These are phyloP conservation scores for Ophiostoma angusticollis DNA, from an alignment of 2,329 filamentous ascomycete species.

Conservation along the genomic window DNA sequence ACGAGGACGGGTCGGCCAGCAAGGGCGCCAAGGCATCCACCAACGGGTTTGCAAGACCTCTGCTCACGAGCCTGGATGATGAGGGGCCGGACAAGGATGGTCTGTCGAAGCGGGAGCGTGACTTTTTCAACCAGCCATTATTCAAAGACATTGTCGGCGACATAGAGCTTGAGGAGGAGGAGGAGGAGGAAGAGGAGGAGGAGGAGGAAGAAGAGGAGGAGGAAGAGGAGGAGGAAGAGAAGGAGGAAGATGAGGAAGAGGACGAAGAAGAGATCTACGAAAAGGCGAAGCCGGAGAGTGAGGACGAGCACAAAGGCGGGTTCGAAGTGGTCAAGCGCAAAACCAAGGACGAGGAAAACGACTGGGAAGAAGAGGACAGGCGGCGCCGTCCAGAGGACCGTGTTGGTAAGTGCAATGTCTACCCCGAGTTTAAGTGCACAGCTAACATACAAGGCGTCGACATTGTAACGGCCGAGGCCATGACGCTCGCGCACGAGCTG, in stretches of 20 bases:
- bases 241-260: constrained; percentile 5
- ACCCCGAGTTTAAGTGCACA: too few species aligned
- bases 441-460: constrained; percentile 57
- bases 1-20: constrained; percentile 29
- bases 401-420: constrained; percentile 43
- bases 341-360: constrained; percentile 22
- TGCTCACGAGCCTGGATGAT: constrained; percentile 51
- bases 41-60: constrained; percentile 23
- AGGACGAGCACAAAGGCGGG: constrained; percentile 24
- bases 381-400: constrained; percentile 48
- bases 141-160: constrained; percentile 71
- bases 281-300: constrained; percentile 18
- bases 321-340: constrained; percentile 49
- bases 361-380: constrained; percentile 56
- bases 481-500: constrained; percentile 89
- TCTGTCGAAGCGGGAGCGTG: constrained; percentile 71
- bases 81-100: constrained; percentile 37
- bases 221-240: constrained; percentile 3
- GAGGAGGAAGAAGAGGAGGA: not conserved
- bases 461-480: constrained; percentile 98
- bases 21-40: not conserved
- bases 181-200: constrained; percentile 23
- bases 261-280: constrained; percentile 1
- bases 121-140: constrained; percentile 91
- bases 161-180: constrained; percentile 33